Evolutionary conservation across 2,329 filamentous ascomycete species (phyloP), one percentile per base, ranked within the genome.

Genomic region (Aspergillus vadensis): DNA sequence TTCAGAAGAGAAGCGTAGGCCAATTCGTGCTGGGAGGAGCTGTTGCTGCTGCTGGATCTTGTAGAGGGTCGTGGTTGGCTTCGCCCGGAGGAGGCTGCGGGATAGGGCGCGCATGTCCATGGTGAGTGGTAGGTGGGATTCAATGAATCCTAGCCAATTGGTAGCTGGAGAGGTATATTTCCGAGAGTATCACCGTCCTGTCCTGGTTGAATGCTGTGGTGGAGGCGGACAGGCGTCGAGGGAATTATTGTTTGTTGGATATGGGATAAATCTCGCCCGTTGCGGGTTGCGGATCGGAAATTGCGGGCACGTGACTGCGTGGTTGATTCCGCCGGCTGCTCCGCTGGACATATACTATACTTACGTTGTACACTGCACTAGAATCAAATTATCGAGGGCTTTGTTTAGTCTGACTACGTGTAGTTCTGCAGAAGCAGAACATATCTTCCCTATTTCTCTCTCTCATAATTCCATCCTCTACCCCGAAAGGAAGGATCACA

Each of bases 91-190:
- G 67, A 75, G 70, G 68, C 69, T 65, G 43, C 69, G 69, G 63
- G 70, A 64, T 55, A 76, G 61, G 59, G 65, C 58, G 62, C 72
- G 74, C 62, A 67, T 63, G 61, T 76, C 73, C 74, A 75, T 75
- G 60, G 61, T 68, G 50, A 27, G n/a, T 47, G 48, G 5, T 5
- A 4, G 25, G n/a, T 15, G 4, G 14, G 27, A 14, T 17, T 32
- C 1, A 2, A 15, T 17, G 15, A 7, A 21, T 19, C 21, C 8
- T 17, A 32, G 21, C 49, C 14, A 55, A 21, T 43, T 17, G 39
- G 6, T 17, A 15, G 5, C 36, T 27, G 38, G 21, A 43, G 38
- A 44, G 15, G 38, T 15, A 23, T 25, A 9, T 27, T n/a, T 30
- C 32, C 5, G 12, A 5, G 1, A 2, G 5, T 36, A 36, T 15